Conservation (phyloP, 768 basidiomycete species). For the Myochromella boudieri region DNA sequence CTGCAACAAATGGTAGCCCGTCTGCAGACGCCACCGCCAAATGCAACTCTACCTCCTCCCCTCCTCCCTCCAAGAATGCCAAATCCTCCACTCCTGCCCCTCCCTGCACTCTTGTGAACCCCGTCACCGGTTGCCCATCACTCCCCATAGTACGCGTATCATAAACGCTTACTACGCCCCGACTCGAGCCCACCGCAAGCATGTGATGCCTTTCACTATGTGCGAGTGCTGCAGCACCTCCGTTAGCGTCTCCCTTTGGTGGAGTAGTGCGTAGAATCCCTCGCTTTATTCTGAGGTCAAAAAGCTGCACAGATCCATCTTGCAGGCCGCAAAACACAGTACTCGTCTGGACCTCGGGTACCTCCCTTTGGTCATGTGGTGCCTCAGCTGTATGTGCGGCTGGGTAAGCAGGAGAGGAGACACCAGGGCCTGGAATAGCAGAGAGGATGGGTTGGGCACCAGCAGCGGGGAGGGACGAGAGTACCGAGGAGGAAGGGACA, state of each 20-base stretch:
- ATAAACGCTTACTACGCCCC: slow-evolving; percentile 55
- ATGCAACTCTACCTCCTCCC: slow-evolving; percentile 6
- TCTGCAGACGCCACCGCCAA: slow-evolving; percentile 56
- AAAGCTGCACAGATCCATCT: slow-evolving; percentile 52
- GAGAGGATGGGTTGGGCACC: slow-evolving; percentile 38
- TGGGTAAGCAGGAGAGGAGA: slow-evolving; percentile 18
- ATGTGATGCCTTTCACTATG: slow-evolving; percentile 36
- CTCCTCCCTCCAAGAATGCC: slow-evolving; percentile 25
- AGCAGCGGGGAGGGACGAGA: slow-evolving; percentile 42
- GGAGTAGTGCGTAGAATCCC: slow-evolving; percentile 23
- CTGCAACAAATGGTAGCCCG: slow-evolving; percentile 58
- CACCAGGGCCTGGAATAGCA: slow-evolving; percentile 39
- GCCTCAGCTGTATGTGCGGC: not conserved
- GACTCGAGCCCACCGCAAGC: slow-evolving; percentile 58
- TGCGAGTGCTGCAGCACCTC: slow-evolving; percentile 44
- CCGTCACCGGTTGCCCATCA: slow-evolving; percentile 24
- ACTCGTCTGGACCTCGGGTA: slow-evolving; percentile 37
- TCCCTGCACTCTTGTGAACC: slow-evolving; percentile 39
- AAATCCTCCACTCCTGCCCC: slow-evolving; percentile 52
- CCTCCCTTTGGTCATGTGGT: slow-evolving; percentile 36
- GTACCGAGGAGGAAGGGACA: slow-evolving; percentile 51
- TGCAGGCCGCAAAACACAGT: slow-evolving; percentile 54
- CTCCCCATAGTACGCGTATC: slow-evolving; percentile 38
- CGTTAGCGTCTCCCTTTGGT: slow-evolving; percentile 26
- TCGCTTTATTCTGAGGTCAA: slow-evolving; percentile 50